phyloP scores from a whole-genome alignment of 257 asterid species.

The Forsythia suspensa region DNA sequence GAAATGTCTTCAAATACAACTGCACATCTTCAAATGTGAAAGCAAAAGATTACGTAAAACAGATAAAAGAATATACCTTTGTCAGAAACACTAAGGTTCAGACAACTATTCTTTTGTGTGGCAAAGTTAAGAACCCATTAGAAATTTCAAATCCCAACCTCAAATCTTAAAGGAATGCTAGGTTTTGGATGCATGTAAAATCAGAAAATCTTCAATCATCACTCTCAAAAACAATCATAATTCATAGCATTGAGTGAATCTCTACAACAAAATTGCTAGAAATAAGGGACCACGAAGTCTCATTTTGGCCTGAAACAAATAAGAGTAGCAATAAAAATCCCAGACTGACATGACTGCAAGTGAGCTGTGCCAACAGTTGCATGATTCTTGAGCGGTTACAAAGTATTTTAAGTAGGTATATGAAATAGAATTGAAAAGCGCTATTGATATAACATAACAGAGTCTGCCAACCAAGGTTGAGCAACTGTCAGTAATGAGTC shows the following conservation, averaged over 20 bases:
- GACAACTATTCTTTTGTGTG: background rate
- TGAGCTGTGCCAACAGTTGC: background rate
- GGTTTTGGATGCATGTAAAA: background rate
- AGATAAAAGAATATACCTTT: background rate
- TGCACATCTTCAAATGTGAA: constrained; percentile 5
- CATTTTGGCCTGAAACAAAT: background rate
- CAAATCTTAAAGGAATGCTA: background rate
- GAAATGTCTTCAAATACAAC: background rate
- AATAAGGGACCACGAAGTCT: background rate
- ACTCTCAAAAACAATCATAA: background rate
- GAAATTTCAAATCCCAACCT: constrained; percentile 13
- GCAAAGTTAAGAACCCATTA: constrained; percentile 1
- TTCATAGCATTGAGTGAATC: background rate
- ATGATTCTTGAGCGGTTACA: background rate
- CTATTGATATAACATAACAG: background rate
- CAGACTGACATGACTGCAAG: constrained; percentile 1
- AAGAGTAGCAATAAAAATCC: constrained; percentile 1
- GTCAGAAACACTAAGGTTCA: background rate
- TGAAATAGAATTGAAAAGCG: background rate
- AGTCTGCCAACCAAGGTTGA: background rate
- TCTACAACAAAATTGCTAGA: constrained; percentile 3
- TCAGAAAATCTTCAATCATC: background rate
- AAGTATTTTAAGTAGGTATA: background rate
- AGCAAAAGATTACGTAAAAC: background rate
- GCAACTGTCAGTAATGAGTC: background rate